Base-by-base conservation (phyloP, 1,284 basidiomycete genomes). In the Cystobasidiaceae sp. region DNA sequence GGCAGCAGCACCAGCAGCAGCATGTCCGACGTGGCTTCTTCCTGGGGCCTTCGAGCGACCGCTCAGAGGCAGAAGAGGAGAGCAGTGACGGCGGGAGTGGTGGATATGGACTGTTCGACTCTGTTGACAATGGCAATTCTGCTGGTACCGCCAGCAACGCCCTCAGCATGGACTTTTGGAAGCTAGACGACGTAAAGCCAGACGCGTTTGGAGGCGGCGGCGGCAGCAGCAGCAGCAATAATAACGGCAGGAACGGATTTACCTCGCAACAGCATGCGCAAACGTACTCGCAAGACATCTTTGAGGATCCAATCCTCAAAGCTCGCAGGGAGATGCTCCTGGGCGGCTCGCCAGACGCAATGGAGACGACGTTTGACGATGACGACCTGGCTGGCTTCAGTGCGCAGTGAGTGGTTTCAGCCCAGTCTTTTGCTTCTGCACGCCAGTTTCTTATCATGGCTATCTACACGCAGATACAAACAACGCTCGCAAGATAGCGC, bases 141-240 rank as follows among this genome's bases (percentile, higher is more conserved):
- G 37, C 50, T 4, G 39, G 15, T 3, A 15, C 39, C 8, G 32
- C 27, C 15, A 25, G 50, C 17, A 37, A 52, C 37, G 50, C 19
- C 11, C 50, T 49, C 3, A 52, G 49, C 27, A 52, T 62, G 49
- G 60, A 62, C 45, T 62, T 62, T 50, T 62, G 60, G 60, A 62
- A 27, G 19, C 52, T 45, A 27, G 60, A 62, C 17, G 49, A 52
- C 25, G 48, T 52, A 33, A 62, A 62, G 34, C 49, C 60, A n/a
- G 17, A 45, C 34, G 60, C 11, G 41, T 32, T 39, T 45, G 15
- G 43, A 37, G 13, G 30, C 32, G 9, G 25, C 13, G 37, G 33
- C 27, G 17, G 50, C 49, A 54, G 27, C n/a, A n/a, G 28, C n/a
- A 44, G 23, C 49, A 41, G 21, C 43, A 27, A 46, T 27, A 57